Evolutionary conservation across 2,329 filamentous ascomycete genomes (phyloP).

Genomic region (Diaporthe velutina): DNA sequence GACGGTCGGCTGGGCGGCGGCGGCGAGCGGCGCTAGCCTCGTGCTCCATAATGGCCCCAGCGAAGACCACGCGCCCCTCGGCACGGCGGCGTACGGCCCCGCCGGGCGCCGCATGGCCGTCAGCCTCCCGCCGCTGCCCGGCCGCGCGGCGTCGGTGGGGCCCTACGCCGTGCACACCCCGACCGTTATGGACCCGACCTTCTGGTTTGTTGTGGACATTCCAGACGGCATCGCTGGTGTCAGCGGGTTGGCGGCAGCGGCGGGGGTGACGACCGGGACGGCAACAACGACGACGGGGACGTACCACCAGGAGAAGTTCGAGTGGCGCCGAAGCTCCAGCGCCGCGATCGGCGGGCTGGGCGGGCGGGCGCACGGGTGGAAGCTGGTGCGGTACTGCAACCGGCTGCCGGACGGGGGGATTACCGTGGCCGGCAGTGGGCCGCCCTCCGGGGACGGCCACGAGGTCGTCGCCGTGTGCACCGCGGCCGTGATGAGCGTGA

Average conservation of each 20-base stretch:
- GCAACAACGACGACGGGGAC: constrained; percentile 27
- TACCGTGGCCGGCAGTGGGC: constrained; percentile 39
- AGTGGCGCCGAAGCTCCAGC: constrained; percentile 57
- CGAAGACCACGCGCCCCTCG: constrained; percentile 47
- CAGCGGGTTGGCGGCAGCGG: no score
- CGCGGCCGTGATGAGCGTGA: constrained; percentile 46
- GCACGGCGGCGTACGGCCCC: constrained; percentile 42
- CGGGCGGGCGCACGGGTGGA: constrained; percentile 52
- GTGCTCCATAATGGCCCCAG: constrained; percentile 52
- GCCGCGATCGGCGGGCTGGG: constrained; percentile 50
- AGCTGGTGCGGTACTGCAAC: constrained; percentile 54
- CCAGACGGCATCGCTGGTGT: constrained; percentile 13
- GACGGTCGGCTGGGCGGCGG: constrained; percentile 43
- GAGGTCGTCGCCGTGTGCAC: constrained; percentile 59
- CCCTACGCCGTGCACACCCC: constrained; percentile 36
- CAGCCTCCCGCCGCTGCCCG: constrained; percentile 47
- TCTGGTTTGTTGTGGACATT: constrained; percentile 52
- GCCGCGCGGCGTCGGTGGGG: constrained; percentile 35
- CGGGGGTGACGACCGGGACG: no score
- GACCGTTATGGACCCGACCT: neutral
- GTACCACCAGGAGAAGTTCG: constrained; percentile 51
- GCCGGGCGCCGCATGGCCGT: constrained; percentile 43
- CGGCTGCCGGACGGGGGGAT: constrained; percentile 39
- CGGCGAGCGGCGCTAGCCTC: constrained; percentile 47
- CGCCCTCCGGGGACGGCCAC: constrained; percentile 49